phyloP scores from a whole-genome alignment of 2,329 filamentous ascomycete species.

The Penicillium hordei region DNA sequence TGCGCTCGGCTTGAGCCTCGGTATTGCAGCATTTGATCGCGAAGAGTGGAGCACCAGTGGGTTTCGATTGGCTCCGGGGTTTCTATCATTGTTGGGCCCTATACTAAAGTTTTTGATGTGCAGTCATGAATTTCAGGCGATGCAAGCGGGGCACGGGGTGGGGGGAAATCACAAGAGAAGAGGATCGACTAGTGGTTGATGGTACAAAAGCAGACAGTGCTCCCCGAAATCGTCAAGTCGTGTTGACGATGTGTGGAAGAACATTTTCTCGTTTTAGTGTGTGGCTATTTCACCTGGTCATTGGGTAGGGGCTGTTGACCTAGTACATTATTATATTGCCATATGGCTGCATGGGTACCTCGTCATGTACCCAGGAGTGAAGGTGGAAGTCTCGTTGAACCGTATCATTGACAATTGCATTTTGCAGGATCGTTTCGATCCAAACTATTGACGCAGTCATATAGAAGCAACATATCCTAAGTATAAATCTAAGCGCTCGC shows the following conservation, averaged over 20 bases:
- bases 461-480: background rate
- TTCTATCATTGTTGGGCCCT: background rate
- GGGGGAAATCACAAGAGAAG: no score
- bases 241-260: background rate
- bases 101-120: background rate
- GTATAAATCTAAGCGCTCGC: constrained; percentile 22
- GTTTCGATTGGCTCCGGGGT: background rate
- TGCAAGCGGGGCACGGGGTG: background rate
- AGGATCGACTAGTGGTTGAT: no score
- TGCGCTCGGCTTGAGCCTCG: constrained; percentile 1
- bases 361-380: background rate
- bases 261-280: background rate
- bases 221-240: no score
- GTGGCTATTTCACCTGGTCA: background rate
- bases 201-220: no score
- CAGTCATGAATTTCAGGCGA: background rate
- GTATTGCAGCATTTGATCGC: constrained; percentile 5
- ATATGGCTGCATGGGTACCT: background rate
- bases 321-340: background rate
- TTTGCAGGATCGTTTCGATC: constrained; percentile 1
- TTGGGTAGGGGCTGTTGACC: background rate
- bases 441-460: background rate
- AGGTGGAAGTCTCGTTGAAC: background rate
- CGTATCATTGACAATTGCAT: background rate
- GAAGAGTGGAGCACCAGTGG: background rate